phyloP scores from a whole-genome alignment of 257 asterid genomes.

The Solanum arcanum region DNA sequence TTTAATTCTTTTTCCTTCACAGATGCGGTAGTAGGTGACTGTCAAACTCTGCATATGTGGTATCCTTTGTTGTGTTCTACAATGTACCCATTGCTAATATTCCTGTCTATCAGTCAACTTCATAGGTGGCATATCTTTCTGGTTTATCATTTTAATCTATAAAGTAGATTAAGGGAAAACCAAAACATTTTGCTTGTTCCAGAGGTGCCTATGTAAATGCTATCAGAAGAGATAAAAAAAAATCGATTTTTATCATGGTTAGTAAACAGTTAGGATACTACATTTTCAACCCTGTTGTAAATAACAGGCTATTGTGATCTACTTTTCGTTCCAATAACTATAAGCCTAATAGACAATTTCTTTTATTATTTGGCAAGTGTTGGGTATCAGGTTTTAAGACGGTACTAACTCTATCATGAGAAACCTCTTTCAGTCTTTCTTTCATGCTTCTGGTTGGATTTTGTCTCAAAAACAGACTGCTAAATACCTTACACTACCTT shows the following conservation, averaged over 20 bases:
- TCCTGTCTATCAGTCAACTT: background rate
- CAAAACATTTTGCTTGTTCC: background rate
- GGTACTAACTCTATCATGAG: background rate
- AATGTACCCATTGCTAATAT: background rate
- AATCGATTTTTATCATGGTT: background rate
- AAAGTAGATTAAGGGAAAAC: background rate
- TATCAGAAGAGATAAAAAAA: background rate
- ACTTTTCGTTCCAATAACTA: background rate
- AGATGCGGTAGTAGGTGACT: background rate
- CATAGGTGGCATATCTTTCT: background rate
- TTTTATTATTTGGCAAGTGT: background rate
- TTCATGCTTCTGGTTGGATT: background rate
- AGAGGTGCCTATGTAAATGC: background rate
- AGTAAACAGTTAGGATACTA: background rate
- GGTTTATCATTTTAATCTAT: background rate
- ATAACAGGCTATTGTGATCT: background rate
- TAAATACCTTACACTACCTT: background rate
- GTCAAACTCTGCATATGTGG: background rate
- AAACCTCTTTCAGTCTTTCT: background rate
- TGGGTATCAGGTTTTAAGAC: background rate
- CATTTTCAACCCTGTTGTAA: background rate
- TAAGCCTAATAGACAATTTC: background rate
- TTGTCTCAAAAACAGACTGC: background rate
- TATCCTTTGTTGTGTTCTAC: background rate
- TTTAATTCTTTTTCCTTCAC: slow-evolving; percentile 6